Evolutionary conservation across 139 green algal species (phyloP), one percentile per base, ranked within the genome.

Genomic region (Dunaliella primolecta): DNA sequence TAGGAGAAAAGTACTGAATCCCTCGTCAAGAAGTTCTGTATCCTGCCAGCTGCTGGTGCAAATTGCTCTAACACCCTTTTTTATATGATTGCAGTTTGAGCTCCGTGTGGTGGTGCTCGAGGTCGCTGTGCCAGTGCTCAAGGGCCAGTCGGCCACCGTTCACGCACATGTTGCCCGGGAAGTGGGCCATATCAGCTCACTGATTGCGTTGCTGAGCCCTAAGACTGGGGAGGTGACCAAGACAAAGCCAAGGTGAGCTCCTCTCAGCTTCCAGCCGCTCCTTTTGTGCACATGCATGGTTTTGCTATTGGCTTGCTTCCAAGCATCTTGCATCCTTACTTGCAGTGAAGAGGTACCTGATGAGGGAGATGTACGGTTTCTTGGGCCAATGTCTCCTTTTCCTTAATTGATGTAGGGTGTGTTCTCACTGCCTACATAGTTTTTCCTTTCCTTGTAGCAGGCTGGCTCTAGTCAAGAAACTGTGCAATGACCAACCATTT

Each of bases 81-180:
- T n/a, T n/a, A n/a, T n/a, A n/a, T n/a, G n/a, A n/a, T n/a, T n/a
- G 29, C 87, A 83, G 33, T 92, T 98, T 76, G 88, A 95, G 85
- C 90, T 91, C 15, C 82, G 88, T 27, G 75, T 98, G 34, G 83
- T 98, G 37, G 92, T 98, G 71, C 93, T 99, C 55, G 92, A 97
- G 27, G 84, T 96, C 27, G 25, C 80, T 0, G 86, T 97, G 20
- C 96, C 96, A 0, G 80, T 99, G n/a, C 85, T 99, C 3, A 84
- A 84, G 38, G 95, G 95, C 11, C 82, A 90, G 77, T 84, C 91
- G 83, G 91, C 94, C 11, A 93, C 89, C 1, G 71, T 98, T 36
- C 95, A 97, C 56, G 91, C 90, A 32, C 94, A 97, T 84, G 89
- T 89, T 46, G 94, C 92, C 3, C 88, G 92, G 0, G 95, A 98